These are phyloP conservation scores for Thalassiosira delicatula DNA, from an alignment of 352 stramenopile genomes.

Conservation along the genomic window DNA sequence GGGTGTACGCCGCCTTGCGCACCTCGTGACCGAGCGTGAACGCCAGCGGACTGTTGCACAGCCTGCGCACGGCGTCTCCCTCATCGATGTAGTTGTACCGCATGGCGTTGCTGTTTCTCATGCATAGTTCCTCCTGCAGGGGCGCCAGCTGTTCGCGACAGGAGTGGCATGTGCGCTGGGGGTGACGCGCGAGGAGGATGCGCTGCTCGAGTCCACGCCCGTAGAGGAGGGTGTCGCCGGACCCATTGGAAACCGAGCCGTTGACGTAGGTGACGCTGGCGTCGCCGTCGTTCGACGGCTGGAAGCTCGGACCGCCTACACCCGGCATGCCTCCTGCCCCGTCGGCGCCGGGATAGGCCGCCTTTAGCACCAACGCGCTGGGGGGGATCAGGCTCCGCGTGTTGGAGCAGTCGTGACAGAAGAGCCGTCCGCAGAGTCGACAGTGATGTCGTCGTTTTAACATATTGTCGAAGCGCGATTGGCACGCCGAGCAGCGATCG, in stretches of 20 bases:
- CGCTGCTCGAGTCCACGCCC: slow-evolving; percentile 76
- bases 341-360: too few relatives aligned
- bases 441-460: slow-evolving; percentile 83
- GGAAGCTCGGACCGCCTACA: slow-evolving; percentile 33
- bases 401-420: slow-evolving; percentile 75
- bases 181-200: slow-evolving; percentile 66
- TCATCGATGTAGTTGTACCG: slow-evolving; percentile 84
- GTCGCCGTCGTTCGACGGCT: slow-evolving; percentile 63
- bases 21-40: slow-evolving; percentile 86
- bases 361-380: slow-evolving; percentile 70
- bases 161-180: slow-evolving; percentile 65
- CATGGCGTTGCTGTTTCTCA: slow-evolving; percentile 77
- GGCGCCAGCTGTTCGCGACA: slow-evolving; percentile 68
- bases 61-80: slow-evolving; percentile 54
- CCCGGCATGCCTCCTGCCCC: slow-evolving; percentile 28
- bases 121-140: slow-evolving; percentile 75
- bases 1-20: slow-evolving; percentile 80
- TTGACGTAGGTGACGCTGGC: slow-evolving; percentile 71
- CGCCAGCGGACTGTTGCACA: slow-evolving; percentile 80
- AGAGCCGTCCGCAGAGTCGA: slow-evolving; percentile 81
- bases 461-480: slow-evolving; percentile 39
- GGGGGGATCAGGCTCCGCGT: slow-evolving; percentile 76
- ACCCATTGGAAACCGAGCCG: background rate
- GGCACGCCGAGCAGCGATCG: slow-evolving; percentile 36
- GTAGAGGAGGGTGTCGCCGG: slow-evolving; percentile 73